Conservation (phyloP, 768 basidiomycete genomes). For the Baorangia bicolor region DNA sequence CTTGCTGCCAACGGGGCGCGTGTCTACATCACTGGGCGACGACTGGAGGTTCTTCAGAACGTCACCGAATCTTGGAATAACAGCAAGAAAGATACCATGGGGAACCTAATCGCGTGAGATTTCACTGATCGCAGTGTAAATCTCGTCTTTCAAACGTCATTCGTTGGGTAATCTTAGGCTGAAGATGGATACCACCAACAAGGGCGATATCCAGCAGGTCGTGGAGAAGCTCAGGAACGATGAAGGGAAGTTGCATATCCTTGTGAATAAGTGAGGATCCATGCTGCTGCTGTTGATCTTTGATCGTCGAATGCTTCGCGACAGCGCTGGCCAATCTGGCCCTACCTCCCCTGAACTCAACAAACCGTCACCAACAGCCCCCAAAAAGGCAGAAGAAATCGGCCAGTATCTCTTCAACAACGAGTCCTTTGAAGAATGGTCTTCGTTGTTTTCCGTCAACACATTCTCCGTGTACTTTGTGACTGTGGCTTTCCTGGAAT, state of each 20-base stretch:
- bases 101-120: constrained; percentile 59
- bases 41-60: constrained; percentile 62
- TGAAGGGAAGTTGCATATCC: constrained; percentile 72
- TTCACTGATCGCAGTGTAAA: neutral
- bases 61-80: constrained; percentile 48
- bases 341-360: constrained; percentile 60
- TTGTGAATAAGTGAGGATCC: constrained; percentile 73
- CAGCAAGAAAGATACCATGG: constrained; percentile 37
- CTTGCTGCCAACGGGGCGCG: constrained; percentile 77
- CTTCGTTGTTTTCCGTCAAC: constrained; percentile 61
- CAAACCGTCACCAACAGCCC: constrained; percentile 53
- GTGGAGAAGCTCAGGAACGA: constrained; percentile 37
- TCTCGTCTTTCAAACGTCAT: neutral
- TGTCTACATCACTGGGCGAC: constrained; percentile 76
- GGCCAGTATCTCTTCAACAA: constrained; percentile 69
- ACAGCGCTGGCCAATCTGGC: constrained; percentile 74
- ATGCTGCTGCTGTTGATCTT: neutral
- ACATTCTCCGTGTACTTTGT: constrained; percentile 77
- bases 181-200: constrained; percentile 70
- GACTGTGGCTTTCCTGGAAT: constrained; percentile 71
- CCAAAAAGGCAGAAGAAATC: constrained; percentile 61
- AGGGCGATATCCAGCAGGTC: constrained; percentile 58
- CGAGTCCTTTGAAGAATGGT: constrained; percentile 65
- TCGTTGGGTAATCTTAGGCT: constrained; percentile 39
- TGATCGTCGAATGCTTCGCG: neutral